A percentile compares a stretch with the other conserved stretches of the same genome.
Conservation (phyloP, 768 basidiomycete species). For the Lentinula lateritia region DNA sequence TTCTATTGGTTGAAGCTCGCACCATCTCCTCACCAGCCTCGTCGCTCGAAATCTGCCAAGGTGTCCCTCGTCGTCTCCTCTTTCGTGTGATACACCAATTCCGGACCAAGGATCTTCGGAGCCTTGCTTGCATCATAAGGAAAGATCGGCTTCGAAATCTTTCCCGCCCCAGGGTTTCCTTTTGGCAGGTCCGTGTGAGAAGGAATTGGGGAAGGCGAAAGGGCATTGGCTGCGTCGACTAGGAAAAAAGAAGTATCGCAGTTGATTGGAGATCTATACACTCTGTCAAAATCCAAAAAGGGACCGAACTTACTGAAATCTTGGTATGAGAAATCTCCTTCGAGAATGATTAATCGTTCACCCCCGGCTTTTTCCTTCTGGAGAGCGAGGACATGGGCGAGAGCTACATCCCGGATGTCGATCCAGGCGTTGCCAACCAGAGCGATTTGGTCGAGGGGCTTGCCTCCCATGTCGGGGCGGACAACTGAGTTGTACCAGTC, state of each 20-base stretch:
- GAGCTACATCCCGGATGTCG: slow-evolving; percentile 46
- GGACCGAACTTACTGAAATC: slow-evolving; percentile 16
- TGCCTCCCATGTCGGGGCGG: slow-evolving; percentile 12
- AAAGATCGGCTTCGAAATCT: slow-evolving; percentile 11
- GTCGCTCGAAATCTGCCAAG: slow-evolving; percentile 24
- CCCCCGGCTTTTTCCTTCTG: slow-evolving; percentile 42
- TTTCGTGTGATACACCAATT: slow-evolving; percentile 21
- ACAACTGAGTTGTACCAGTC: slow-evolving; percentile 28
- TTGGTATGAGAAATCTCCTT: slow-evolving; percentile 19
- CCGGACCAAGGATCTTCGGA: slow-evolving; percentile 21
- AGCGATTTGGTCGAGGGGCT: slow-evolving; percentile 19
- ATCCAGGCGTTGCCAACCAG: slow-evolving; percentile 25
- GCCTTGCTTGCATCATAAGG: slow-evolving; percentile 22
- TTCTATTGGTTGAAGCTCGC: not conserved
- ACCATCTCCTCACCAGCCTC: slow-evolving; percentile 21
- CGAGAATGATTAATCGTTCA: slow-evolving; percentile 44
- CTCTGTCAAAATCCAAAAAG: not conserved
- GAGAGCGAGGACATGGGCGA: slow-evolving; percentile 47
- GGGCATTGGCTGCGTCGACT: slow-evolving; percentile 29
- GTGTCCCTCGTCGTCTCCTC: slow-evolving; percentile 26
- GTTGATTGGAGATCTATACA: not conserved
- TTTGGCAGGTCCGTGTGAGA: slow-evolving; percentile 14
- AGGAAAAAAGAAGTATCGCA: not conserved
- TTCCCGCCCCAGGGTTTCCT: slow-evolving; percentile 25
- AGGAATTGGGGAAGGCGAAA: slow-evolving; percentile 19